Evolutionary conservation across 306 rosid genomes (phyloP).

Genomic region (Gastrolobium villosum): DNA sequence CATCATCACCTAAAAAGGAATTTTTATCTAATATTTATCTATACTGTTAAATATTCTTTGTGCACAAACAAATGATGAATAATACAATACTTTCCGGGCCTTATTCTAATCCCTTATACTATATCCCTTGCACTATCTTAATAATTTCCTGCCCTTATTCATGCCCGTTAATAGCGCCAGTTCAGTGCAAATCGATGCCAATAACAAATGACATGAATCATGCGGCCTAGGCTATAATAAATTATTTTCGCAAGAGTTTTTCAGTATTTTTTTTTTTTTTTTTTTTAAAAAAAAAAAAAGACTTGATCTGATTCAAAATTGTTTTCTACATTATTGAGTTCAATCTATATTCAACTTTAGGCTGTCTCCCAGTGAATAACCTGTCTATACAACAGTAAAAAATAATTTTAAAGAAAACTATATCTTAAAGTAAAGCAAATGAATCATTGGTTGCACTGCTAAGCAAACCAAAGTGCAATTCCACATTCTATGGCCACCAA

Average conservation of each 20-base stretch:
- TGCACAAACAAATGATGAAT: not conserved
- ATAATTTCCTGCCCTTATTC: not conserved
- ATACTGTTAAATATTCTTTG: not conserved
- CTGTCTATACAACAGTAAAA: conserved; percentile 37
- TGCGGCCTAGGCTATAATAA: not conserved
- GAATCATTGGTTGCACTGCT: conserved; percentile 26
- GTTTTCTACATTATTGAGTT: conserved; percentile 6
- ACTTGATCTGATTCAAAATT: conserved; percentile 39
- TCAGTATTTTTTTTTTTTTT: not conserved
- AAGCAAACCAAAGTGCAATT: conserved; percentile 40
- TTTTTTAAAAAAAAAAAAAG: not conserved
- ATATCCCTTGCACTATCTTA: not conserved
- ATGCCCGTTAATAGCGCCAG: not conserved
- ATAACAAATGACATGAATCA: not conserved
- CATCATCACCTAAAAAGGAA: too few species aligned
- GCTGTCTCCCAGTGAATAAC: conserved; percentile 6
- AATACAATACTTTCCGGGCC: not conserved
- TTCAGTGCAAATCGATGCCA: not conserved
- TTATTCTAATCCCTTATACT: not conserved
- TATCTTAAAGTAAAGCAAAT: not conserved
- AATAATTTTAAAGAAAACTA: not conserved
- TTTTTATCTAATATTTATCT: not conserved
- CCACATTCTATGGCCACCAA: conserved; percentile 25
- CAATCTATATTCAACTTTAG: conserved; percentile 19
- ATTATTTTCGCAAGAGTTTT: not conserved